These are phyloP conservation scores for Annulohypoxylon truncatum DNA, from an alignment of 2,329 filamentous ascomycete genomes.

Conservation along the genomic window DNA sequence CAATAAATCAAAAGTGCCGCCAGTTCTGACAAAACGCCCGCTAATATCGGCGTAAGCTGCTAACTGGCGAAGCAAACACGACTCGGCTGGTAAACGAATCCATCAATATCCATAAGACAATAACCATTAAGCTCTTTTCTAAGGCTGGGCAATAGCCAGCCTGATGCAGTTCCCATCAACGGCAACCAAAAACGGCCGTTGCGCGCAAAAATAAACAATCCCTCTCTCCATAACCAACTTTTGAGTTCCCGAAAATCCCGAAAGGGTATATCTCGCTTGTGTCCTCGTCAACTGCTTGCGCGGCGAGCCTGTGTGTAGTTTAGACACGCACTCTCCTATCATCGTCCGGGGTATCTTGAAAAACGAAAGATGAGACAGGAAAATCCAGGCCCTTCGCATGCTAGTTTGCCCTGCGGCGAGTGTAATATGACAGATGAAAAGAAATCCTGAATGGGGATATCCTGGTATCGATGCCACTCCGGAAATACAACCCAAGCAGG, in stretches of 20 bases:
- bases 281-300: slow-evolving; percentile 42
- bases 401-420: slow-evolving; percentile 46
- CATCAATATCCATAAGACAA: slow-evolving; percentile 37
- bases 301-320: slow-evolving; percentile 34
- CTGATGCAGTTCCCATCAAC: slow-evolving; percentile 23
- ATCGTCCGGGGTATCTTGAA: slow-evolving; percentile 49
- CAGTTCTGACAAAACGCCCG: slow-evolving; percentile 36
- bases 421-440: slow-evolving; percentile 49
- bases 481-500: slow-evolving; percentile 41
- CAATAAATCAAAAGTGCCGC: slow-evolving; percentile 33
- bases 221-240: slow-evolving; percentile 36
- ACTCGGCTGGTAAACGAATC: slow-evolving; percentile 34
- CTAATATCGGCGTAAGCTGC: slow-evolving; percentile 29
- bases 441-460: slow-evolving; percentile 44
- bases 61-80: slow-evolving; percentile 32
- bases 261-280: slow-evolving; percentile 40
- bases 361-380: slow-evolving; percentile 47
- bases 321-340: slow-evolving; percentile 38
- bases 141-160: slow-evolving; percentile 35
- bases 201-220: slow-evolving; percentile 31
- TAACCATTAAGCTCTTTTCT: slow-evolving; percentile 37
- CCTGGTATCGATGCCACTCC: slow-evolving; percentile 41
- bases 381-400: slow-evolving; percentile 47
- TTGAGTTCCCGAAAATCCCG: slow-evolving; percentile 39
- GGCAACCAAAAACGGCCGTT: slow-evolving; percentile 16